Evolutionary conservation across 192 early-diverging fungal genomes (phyloP).

Genomic region (Piromyces finnis): DNA sequence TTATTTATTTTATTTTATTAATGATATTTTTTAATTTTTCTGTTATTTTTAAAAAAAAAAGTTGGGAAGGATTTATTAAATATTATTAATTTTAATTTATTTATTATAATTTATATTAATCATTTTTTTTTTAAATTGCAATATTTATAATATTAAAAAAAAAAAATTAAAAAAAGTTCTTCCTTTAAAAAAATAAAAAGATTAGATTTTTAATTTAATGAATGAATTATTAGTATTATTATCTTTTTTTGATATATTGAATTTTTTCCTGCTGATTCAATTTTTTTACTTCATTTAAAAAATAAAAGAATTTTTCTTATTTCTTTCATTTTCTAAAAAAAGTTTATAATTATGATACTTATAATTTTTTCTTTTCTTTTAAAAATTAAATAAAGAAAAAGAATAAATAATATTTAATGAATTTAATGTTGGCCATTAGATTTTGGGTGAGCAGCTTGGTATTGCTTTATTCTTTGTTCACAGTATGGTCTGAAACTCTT

Average conservation of each 20-base stretch:
- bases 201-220: background rate
- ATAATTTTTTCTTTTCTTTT: too few species aligned
- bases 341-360: too few species aligned
- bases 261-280: too few species aligned
- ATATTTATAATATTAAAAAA: background rate
- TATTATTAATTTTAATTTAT: background rate
- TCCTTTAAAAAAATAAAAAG: background rate
- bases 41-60: background rate
- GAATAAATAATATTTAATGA: background rate
- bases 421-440: background rate
- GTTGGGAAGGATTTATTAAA: background rate
- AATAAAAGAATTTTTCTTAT: too few species aligned
- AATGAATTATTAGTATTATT: background rate
- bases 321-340: too few species aligned
- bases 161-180: background rate
- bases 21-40: background rate
- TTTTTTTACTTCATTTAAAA: too few species aligned
- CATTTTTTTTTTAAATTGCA: background rate
- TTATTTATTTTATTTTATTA: background rate
- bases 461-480: constrained; percentile 33
- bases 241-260: background rate
- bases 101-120: background rate
- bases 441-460: background rate
- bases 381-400: background rate
- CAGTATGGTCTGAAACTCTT: constrained; percentile 80